A percentile compares a stretch with the other conserved stretches of the same genome.
Evolutionary conservation across 2,329 filamentous ascomycete species (phyloP).

Genomic region (Furcasterigmium sp.): DNA sequence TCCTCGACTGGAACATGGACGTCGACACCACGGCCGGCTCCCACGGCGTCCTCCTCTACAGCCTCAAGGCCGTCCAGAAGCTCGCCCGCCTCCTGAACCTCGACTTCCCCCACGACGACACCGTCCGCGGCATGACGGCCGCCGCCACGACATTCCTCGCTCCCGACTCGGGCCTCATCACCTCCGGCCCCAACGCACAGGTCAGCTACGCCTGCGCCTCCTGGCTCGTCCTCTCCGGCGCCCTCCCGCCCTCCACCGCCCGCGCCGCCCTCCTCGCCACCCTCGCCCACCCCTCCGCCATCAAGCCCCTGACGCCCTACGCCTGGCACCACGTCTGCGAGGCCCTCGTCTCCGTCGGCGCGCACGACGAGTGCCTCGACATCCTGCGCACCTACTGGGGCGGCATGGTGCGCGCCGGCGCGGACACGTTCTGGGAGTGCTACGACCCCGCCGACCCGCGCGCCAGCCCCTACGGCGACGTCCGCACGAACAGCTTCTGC

Average conservation of each 20-base stretch:
- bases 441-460: conserved; percentile 19
- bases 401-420: conserved; percentile 22
- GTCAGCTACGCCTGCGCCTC: conserved; percentile 23
- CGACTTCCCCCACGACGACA: conserved; percentile 13
- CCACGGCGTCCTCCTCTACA: conserved; percentile 22
- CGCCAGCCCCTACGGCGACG: conserved; percentile 24
- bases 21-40: conserved; percentile 22
- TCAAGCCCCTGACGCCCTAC: conserved; percentile 24
- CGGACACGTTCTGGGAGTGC: conserved; percentile 27
- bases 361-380: conserved; percentile 18
- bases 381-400: conserved; percentile 26
- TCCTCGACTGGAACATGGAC: conserved; percentile 22
- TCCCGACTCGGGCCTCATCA: conserved; percentile 12
- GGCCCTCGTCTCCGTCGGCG: conserved; percentile 17
- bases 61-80: conserved; percentile 20
- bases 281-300: conserved; percentile 15
- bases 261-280: conserved; percentile 16
- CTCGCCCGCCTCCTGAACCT: conserved; percentile 18
- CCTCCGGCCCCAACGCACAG: conserved; percentile 19
- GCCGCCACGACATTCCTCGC: conserved; percentile 14
- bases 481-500: conserved; percentile 25
- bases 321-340: conserved; percentile 23
- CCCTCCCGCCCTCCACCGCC: conserved; percentile 12
- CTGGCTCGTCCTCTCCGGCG: conserved; percentile 22
- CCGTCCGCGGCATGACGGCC: conserved; percentile 15